A percentile compares a stretch with the other conserved stretches of the same genome.
Evolutionary conservation across 2,329 filamentous ascomycete genomes (phyloP).

Genomic region (Capronia coronata): DNA sequence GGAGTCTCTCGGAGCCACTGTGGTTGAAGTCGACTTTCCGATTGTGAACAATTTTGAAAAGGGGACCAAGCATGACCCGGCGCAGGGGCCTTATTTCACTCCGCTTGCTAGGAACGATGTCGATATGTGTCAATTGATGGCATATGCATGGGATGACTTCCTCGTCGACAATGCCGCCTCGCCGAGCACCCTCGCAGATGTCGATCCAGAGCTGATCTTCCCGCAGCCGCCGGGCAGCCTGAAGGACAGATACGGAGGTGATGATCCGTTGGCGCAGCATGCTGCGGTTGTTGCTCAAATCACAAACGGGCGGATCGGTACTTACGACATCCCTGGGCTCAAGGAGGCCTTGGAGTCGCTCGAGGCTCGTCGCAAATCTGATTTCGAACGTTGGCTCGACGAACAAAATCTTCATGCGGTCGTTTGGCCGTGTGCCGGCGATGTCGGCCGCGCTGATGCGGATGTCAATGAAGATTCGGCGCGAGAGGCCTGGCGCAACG

Average conservation of each 20-base stretch:
- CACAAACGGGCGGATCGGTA: slow-evolving; percentile 30
- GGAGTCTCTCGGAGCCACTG: slow-evolving; percentile 20
- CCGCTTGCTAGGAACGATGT: slow-evolving; percentile 2
- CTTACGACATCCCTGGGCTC: slow-evolving; percentile 41
- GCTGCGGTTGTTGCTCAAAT: slow-evolving; percentile 11
- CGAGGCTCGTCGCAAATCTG: slow-evolving; percentile 41
- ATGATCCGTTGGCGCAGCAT: slow-evolving; percentile 1
- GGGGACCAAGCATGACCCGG: background rate
- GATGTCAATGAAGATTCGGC: slow-evolving; percentile 34
- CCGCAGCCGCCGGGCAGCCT: slow-evolving; percentile 23
- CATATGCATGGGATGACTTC: slow-evolving; percentile 47
- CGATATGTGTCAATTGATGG: slow-evolving; percentile 39
- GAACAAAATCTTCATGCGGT: slow-evolving; percentile 37
- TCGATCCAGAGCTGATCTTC: slow-evolving; percentile 38
- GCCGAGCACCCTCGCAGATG: slow-evolving; percentile 31
- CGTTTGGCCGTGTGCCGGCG: slow-evolving; percentile 44
- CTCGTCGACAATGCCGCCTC: slow-evolving; percentile 18
- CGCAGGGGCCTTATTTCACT: slow-evolving; percentile 1
- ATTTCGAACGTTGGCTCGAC: slow-evolving; percentile 45
- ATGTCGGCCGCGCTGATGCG: slow-evolving; percentile 43
- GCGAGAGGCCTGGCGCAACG: slow-evolving; percentile 40
- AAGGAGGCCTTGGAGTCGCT: slow-evolving; percentile 39
- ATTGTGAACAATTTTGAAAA: slow-evolving; percentile 11
- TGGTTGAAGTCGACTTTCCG: slow-evolving; percentile 23
- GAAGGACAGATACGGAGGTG: background rate